phyloP scores from a whole-genome alignment of 164 flowering plant species.

The Echeveria elegans region DNA sequence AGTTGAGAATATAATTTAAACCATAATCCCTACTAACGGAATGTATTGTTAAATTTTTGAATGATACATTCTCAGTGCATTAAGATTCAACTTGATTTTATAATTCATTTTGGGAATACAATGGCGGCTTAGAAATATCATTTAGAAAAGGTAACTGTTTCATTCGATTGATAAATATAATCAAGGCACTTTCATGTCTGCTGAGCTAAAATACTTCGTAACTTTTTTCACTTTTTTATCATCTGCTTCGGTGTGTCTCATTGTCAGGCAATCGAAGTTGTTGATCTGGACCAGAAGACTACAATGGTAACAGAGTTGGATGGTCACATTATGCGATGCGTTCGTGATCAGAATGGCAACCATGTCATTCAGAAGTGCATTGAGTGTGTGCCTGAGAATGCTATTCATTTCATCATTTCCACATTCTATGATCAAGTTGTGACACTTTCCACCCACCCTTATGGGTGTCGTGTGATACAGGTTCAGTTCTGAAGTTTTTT shows the following conservation, averaged over 20 bases:
- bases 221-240: not conserved
- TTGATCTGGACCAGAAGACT: constrained; percentile 49
- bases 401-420: constrained; percentile 44
- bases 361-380: constrained; percentile 72
- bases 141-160: not conserved
- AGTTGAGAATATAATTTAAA: no score
- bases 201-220: no score
- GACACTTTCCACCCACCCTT: constrained; percentile 53
- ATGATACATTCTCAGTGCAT: no score
- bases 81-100: not conserved
- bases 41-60: no score
- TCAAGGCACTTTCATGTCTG: not conserved
- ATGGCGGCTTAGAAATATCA: not conserved
- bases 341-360: constrained; percentile 69
- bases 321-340: constrained; percentile 55
- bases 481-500: constrained; percentile 16
- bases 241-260: not conserved
- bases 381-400: constrained; percentile 53
- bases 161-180: not conserved
- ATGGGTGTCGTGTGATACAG: constrained; percentile 78
- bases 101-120: not conserved
- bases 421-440: constrained; percentile 56
- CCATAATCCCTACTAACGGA: no score
- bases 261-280: constrained; percentile 58
- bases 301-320: constrained; percentile 49